Evolutionary conservation across 2,329 filamentous ascomycete genomes (phyloP).

Genomic region (Malbranchea zuffiana): DNA sequence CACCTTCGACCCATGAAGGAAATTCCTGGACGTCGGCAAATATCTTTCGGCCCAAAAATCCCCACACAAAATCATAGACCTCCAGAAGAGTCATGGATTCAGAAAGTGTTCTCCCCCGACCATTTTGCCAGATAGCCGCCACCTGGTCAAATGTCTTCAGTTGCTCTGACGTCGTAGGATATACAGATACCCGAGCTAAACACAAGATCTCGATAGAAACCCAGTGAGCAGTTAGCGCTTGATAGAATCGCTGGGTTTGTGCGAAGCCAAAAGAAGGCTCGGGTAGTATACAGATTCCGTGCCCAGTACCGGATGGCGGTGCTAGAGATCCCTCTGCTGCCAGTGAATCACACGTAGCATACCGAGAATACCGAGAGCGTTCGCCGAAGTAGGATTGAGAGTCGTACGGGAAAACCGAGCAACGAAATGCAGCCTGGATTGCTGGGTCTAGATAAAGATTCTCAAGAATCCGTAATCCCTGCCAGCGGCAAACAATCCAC

Average conservation of each 20-base stretch:
- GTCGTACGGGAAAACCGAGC: conserved; percentile 3
- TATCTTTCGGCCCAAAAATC: too few species aligned
- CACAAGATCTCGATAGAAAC: too few species aligned
- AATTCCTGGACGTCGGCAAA: too few species aligned
- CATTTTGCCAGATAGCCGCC: not conserved
- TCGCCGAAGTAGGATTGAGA: not conserved
- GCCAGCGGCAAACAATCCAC: conserved; percentile 3
- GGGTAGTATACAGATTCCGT: conserved; percentile 1
- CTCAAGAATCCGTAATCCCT: conserved; percentile 4
- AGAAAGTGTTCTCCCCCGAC: not conserved
- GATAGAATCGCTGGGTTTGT: conserved; percentile 5
- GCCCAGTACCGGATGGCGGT: too few species aligned
- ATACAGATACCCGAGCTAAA: not conserved
- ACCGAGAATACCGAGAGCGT: too few species aligned
- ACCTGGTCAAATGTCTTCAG: too few species aligned
- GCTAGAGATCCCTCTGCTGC: too few species aligned
- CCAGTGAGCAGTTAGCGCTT: not conserved
- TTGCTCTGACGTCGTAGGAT: not conserved
- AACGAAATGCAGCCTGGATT: not conserved
- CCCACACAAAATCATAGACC: conserved; percentile 4
- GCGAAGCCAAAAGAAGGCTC: not conserved
- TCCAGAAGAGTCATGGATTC: conserved; percentile 1
- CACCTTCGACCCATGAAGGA: too few species aligned
- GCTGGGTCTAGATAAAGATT: conserved; percentile 4
- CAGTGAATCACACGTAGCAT: too few species aligned